A percentile compares a stretch with the other conserved stretches of the same genome.
phyloP scores from a whole-genome alignment of 768 basidiomycete species.

The Hygrocybe punicea region DNA sequence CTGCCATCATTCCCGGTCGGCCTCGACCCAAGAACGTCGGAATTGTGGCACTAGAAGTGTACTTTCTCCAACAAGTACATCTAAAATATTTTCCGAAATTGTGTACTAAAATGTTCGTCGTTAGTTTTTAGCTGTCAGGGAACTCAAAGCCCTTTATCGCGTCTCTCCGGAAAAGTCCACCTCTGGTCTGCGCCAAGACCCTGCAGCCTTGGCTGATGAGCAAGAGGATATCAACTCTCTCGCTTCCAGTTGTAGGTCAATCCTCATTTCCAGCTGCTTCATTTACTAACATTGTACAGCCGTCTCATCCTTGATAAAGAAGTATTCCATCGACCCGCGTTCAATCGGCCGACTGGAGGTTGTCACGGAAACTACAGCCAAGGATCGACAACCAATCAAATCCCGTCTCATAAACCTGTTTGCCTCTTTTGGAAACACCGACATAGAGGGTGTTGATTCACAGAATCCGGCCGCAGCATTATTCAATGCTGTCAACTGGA shows the following conservation, averaged over 20 bases:
- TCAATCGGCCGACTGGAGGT: constrained; percentile 97
- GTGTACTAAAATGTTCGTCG: no score
- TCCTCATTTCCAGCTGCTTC: background rate
- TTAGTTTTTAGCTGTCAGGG: no score
- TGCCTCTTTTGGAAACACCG: constrained; percentile 83
- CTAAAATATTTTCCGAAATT: background rate
- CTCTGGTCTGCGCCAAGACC: no score
- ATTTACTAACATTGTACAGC: constrained; percentile 42
- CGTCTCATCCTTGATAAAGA: constrained; percentile 83
- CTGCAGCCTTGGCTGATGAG: no score
- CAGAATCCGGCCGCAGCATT: constrained; percentile 98
- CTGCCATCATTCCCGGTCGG: constrained; percentile 2
- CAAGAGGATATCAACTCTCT: background rate
- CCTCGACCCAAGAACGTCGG: constrained; percentile 89
- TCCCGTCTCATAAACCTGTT: constrained; percentile 98
- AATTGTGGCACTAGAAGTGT: constrained; percentile 88
- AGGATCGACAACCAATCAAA: constrained; percentile 70
- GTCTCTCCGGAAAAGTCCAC: no score
- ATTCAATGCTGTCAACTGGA: constrained; percentile 98
- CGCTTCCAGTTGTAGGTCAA: background rate
- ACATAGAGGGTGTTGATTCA: constrained; percentile 97
- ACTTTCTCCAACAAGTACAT: constrained; percentile 86
- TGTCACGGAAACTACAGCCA: constrained; percentile 97
- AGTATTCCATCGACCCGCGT: constrained; percentile 92
- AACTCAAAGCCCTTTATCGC: no score